phyloP scores from a whole-genome alignment of 441 rosid genomes.

The Geranium incanum region DNA sequence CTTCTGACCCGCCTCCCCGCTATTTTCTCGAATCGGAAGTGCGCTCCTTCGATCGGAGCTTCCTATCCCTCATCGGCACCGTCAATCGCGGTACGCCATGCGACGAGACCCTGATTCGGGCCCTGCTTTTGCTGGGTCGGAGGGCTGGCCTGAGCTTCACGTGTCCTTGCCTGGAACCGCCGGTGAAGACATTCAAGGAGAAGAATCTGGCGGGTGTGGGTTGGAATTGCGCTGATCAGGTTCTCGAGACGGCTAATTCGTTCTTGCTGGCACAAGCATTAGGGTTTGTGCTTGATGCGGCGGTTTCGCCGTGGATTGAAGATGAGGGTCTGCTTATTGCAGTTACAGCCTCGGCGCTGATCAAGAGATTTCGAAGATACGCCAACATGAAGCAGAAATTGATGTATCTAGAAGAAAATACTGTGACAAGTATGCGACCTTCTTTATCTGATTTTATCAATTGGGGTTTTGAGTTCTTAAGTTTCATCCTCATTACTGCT shows the following conservation, averaged over 20 bases:
- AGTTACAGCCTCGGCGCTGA: neutral
- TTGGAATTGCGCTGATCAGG: neutral
- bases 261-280: slow-evolving; percentile 14
- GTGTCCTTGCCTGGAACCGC: slow-evolving; percentile 15
- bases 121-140: slow-evolving; percentile 14
- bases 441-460: neutral
- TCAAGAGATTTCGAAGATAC: neutral
- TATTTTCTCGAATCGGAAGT: slow-evolving; percentile 21
- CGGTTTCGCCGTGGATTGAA: slow-evolving; percentile 19
- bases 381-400: neutral
- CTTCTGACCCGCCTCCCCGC: slow-evolving; percentile 2
- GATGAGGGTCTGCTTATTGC: slow-evolving; percentile 18
- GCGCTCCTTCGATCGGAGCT: slow-evolving; percentile 19
- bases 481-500: neutral
- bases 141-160: slow-evolving; percentile 3
- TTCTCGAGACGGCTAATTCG: neutral
- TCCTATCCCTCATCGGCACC: slow-evolving; percentile 11
- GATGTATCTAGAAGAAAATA: neutral
- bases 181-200: neutral
- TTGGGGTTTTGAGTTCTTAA: neutral
- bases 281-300: slow-evolving; percentile 20
- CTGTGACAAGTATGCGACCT: neutral
- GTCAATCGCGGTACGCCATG: slow-evolving; percentile 10
- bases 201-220: neutral
- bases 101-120: slow-evolving; percentile 12